A percentile compares a stretch with the other conserved stretches of the same genome.
Evolutionary conservation across 352 stramenopile species (phyloP).

Genomic region (Aphanomyces astaci): DNA sequence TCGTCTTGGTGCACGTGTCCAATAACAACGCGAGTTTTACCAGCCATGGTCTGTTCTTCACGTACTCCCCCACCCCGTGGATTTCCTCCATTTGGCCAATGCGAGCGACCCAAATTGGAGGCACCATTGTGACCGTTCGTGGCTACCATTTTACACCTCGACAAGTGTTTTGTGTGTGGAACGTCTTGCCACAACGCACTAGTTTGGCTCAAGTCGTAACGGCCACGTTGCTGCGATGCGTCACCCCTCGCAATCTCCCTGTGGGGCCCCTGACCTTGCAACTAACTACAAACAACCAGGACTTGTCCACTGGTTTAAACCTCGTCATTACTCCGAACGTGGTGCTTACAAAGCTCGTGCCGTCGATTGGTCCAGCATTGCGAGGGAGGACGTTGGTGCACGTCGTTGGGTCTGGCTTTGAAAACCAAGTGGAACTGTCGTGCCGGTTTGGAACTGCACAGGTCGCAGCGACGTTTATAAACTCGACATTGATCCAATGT

Average conservation of each 20-base stretch:
- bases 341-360: conserved; percentile 38
- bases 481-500: conserved; percentile 44
- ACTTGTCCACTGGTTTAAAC: conserved; percentile 40
- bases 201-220: conserved; percentile 31
- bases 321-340: conserved; percentile 49
- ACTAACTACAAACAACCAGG: conserved; percentile 47
- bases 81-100: conserved; percentile 49
- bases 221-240: conserved; percentile 39
- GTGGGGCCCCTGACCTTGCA: conserved; percentile 36
- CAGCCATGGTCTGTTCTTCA: conserved; percentile 70
- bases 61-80: conserved; percentile 45
- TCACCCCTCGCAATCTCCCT: conserved; percentile 30
- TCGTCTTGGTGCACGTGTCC: conserved; percentile 47
- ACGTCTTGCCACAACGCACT: conserved; percentile 12
- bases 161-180: conserved; percentile 13
- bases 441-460: conserved; percentile 43
- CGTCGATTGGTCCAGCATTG: conserved; percentile 46
- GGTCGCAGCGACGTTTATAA: conserved; percentile 44
- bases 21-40: conserved; percentile 62
- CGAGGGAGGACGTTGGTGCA: conserved; percentile 51
- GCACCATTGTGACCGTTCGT: neutral
- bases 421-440: conserved; percentile 41
- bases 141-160: conserved; percentile 17
- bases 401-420: conserved; percentile 52
- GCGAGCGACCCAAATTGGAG: neutral